phyloP scores from a whole-genome alignment of 1,139 yeast species.

The Torulaspora pretoriensis region DNA sequence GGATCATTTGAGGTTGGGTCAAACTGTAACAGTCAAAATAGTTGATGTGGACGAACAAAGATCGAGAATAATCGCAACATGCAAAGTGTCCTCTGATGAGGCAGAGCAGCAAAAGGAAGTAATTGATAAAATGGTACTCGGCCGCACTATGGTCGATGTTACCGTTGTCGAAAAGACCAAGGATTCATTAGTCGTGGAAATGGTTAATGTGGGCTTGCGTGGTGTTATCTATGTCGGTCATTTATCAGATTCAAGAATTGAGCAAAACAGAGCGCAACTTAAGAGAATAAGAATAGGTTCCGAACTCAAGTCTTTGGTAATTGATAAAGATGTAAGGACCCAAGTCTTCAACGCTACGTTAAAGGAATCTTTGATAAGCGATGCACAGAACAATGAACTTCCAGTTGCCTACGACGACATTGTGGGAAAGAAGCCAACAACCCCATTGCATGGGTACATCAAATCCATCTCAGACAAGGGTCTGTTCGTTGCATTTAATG shows the following conservation, averaged over 20 bases:
- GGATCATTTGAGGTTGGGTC: conserved; percentile 78
- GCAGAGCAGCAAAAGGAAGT: conserved; percentile 48
- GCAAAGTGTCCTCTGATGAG: conserved; percentile 58
- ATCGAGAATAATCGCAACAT: conserved; percentile 63
- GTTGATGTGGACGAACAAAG: conserved; percentile 52
- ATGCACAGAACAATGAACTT: conserved; percentile 50
- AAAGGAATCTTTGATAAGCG: conserved; percentile 64
- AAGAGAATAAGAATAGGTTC: conserved; percentile 62
- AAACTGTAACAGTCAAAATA: conserved; percentile 72
- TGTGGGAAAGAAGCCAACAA: conserved; percentile 42
- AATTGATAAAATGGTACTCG: conserved; percentile 51
- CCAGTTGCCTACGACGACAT: conserved; percentile 63
- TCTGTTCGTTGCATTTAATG: conserved; percentile 77
- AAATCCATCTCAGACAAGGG: conserved; percentile 76
- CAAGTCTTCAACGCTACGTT: conserved; percentile 59
- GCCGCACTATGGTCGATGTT: conserved; percentile 61
- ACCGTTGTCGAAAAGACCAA: conserved; percentile 69
- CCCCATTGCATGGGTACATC: conserved; percentile 62
- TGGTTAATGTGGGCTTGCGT: conserved; percentile 50
- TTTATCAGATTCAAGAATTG: conserved; percentile 68
- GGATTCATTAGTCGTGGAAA: conserved; percentile 65
- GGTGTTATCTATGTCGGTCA: conserved; percentile 77
- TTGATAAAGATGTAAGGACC: conserved; percentile 62
- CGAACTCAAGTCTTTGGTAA: conserved; percentile 53
- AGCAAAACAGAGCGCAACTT: conserved; percentile 60